Base-by-base conservation (phyloP, 2,329 filamentous ascomycete genomes). In the Iodosphaeria phyllophila region DNA sequence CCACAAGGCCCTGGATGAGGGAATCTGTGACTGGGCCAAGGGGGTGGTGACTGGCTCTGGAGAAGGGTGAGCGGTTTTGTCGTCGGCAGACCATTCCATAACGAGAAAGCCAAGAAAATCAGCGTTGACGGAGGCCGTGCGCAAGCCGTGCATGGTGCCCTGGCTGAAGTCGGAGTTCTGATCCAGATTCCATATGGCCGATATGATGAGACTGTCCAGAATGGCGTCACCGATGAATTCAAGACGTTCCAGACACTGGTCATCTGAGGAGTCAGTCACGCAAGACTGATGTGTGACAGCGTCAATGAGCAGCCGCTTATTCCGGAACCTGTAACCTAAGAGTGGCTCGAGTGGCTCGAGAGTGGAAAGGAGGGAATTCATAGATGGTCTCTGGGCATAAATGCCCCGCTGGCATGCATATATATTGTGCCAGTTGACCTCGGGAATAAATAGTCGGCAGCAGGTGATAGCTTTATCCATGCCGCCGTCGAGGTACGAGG, bases 221-320 rank as follows among this genome's bases (percentile, higher is more conserved):
- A 93, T 56, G 0, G 82, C 67, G 37, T 95, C 86, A 1, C 86
- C 86, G 0, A 93, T 53, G 38, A 89, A 92, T 41, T 93, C 86
- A 1, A 93, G 61, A 0, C 83, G 66, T 35, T 93, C 77, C 8
- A 69, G 60, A 13, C 49, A 56, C 3, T 55, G 54, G 6, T 30
- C 38, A 3, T 28, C 22, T 2, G 33, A 30, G 9, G 30, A 54
- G 25, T 56, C 60, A 5, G 44, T 28, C 21, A 42, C 47, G 36
- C 43, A 57, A 0, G 78, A 84, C 0, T 68, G 55, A 40, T 93
- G 84, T 0, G 83, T 92, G 24, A 86, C 56, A 3, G 84, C 77
- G 49, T 93, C 79, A 0, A 76, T 40, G 1, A 93, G 58, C 1
- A 92, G 53, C 0, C 58, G 42, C 33, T 72, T 69, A 35, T 78